phyloP scores from a whole-genome alignment of 495 filamentous ascomycete species.

The Xylaria curta region DNA sequence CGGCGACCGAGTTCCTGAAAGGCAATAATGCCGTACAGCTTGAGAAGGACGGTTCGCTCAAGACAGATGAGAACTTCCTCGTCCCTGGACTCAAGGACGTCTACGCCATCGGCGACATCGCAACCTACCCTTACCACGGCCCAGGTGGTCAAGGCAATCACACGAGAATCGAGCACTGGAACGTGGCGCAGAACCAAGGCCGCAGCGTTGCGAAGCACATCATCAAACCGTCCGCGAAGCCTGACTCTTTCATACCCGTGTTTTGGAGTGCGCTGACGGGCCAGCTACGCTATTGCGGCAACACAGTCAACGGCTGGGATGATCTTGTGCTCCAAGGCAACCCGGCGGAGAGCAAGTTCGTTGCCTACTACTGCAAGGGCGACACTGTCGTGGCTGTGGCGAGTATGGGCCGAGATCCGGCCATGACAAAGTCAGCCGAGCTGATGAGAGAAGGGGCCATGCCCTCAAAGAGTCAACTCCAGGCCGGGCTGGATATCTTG shows the following conservation, averaged over 20 bases:
- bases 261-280: constrained; percentile 95
- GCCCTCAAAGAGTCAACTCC: constrained; percentile 78
- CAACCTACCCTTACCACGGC: constrained; percentile 91
- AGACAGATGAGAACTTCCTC: constrained; percentile 76
- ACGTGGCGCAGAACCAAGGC: constrained; percentile 93
- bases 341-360: constrained; percentile 81
- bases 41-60: constrained; percentile 80
- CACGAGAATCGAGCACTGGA: constrained; percentile 93
- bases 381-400: constrained; percentile 92
- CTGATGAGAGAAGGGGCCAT: constrained; percentile 84
- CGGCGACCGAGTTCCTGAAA: constrained; percentile 84
- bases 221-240: constrained; percentile 60
- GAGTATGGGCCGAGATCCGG: constrained; percentile 87
- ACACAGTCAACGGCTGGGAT: constrained; percentile 80
- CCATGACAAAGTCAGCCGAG: constrained; percentile 82
- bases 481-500: constrained; percentile 76
- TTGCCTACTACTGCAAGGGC: constrained; percentile 86
- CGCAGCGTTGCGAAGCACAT: constrained; percentile 79
- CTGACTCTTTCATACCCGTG: constrained; percentile 83
- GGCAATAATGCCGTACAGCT: constrained; percentile 70
- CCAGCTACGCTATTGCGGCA: constrained; percentile 92
- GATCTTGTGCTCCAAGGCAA: constrained; percentile 79
- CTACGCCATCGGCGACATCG: constrained; percentile 95
- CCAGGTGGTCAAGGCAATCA: constrained; percentile 75
- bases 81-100: constrained; percentile 78